Evolutionary conservation across 1,139 yeast species (phyloP).

Genomic region (Suhomyces yuchorum): DNA sequence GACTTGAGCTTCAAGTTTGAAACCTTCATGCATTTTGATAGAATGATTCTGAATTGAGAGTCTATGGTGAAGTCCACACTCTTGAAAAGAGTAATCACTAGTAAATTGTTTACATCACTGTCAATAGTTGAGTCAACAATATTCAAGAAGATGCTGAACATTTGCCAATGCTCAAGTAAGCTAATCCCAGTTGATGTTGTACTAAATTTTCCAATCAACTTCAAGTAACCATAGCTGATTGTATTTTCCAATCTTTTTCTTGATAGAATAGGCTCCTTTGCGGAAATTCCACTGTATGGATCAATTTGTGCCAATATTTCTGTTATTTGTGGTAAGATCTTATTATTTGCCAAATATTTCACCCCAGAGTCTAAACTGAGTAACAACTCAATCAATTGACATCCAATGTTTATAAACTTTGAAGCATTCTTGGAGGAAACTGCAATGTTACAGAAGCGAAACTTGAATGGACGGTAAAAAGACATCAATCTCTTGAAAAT

Average conservation of each 20-base stretch:
- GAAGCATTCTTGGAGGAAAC: constrained; percentile 47
- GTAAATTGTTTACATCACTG: constrained; percentile 51
- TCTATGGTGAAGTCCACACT: constrained; percentile 63
- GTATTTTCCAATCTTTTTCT: constrained; percentile 61
- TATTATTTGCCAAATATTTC: constrained; percentile 67
- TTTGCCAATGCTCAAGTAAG: constrained; percentile 78
- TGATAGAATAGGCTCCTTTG: constrained; percentile 75
- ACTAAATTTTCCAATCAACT: constrained; percentile 73
- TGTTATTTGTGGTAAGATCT: constrained; percentile 81
- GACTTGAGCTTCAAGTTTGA: constrained; percentile 55
- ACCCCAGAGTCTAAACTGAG: constrained; percentile 65
- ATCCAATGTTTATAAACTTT: constrained; percentile 69
- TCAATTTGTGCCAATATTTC: constrained; percentile 87
- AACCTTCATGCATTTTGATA: constrained; percentile 64
- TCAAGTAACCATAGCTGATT: constrained; percentile 73
- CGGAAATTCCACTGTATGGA: constrained; percentile 72
- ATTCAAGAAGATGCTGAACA: constrained; percentile 78
- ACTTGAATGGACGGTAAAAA: constrained; percentile 89
- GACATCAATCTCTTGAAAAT: constrained; percentile 82
- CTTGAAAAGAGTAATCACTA: constrained; percentile 58
- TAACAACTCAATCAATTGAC: constrained; percentile 69
- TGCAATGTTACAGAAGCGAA: constrained; percentile 65
- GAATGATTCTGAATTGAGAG: constrained; percentile 67
- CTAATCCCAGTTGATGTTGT: constrained; percentile 61
- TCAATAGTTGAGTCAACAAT: constrained; percentile 56